These are phyloP conservation scores for Ceriops decandra DNA, from an alignment of 345 rosid species.

Conservation along the genomic window DNA sequence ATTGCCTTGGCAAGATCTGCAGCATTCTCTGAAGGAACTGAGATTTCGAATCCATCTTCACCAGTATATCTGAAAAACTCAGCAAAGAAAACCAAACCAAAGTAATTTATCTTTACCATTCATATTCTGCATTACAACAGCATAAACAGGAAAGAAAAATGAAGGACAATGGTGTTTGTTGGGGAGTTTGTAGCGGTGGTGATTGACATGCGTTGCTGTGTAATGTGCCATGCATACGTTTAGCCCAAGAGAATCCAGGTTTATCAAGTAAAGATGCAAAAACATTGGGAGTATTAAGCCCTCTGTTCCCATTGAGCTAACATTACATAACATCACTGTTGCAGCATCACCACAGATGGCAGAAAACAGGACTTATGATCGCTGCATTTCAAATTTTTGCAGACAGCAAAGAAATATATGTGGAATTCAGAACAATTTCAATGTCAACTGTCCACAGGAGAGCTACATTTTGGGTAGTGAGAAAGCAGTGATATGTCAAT, in stretches of 20 bases:
- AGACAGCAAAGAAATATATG: too few relatives aligned
- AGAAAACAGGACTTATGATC: not conserved
- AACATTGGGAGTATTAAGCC: not conserved
- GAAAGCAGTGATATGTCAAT: not conserved
- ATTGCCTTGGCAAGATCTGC: constrained; percentile 91
- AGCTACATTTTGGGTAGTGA: not conserved
- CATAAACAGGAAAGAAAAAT: not conserved
- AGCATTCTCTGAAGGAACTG: constrained; percentile 79
- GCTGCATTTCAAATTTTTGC: too few relatives aligned
- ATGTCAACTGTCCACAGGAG: too few relatives aligned
- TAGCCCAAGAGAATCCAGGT: not conserved
- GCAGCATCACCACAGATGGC: not conserved
- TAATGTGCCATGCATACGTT: not conserved
- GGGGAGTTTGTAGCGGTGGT: too few relatives aligned
- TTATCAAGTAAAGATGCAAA: not conserved
- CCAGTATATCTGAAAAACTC: constrained; percentile 74
- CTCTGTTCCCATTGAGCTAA: not conserved
- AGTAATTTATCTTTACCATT: not conserved
- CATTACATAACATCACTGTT: not conserved
- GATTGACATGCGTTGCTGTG: too few relatives aligned
- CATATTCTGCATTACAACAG: not conserved
- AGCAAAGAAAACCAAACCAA: not conserved
- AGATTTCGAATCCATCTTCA: constrained; percentile 98
- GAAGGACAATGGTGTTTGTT: too few relatives aligned
- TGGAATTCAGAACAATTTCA: too few relatives aligned